Evolutionary conservation across 2,329 filamentous ascomycete species (phyloP), one percentile per base, ranked within the genome.

Genomic region (Botrytis tulipae): DNA sequence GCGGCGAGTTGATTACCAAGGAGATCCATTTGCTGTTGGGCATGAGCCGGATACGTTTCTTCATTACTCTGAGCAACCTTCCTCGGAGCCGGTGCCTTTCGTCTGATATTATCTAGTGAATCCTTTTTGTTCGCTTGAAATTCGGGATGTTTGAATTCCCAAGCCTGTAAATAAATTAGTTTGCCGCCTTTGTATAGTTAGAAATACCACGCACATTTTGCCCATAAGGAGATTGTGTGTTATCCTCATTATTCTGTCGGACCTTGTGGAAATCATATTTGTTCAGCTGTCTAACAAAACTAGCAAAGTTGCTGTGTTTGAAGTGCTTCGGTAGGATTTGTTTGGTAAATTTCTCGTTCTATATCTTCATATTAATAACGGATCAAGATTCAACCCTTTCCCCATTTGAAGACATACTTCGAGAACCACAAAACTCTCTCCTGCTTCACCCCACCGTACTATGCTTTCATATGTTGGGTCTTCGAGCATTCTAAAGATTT

Each of bases 211-310:
- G 80, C 84, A 96, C 93, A 83, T 92, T 92, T 75, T 91, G 86
- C 29, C 94, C 94, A 79, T 97, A 97, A 10, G 91, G 92, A 73
- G 93, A 94, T 78, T 93, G 89, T 40, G 92, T 92, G 79, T 89
- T 93, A 80, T 97, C 94, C 80, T 97, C 94, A 77, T 94, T 97
- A 79, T 95, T 93, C 80, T 92, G 93, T 77, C 96, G 90, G 76
- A 98, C 95, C 86, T 99, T 99, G 86, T 99, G 96, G 79, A 99
- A 99, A 81, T 97, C 95, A 83, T 97, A 98, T 82, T 98, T 98
- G 85, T 98, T 98, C 74, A 98, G 85, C 82, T 98, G 95, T 67
- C 95, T 92, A 74, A 98, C 95, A 81, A 98, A 98, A 83, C 94
- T 97, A 46, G 95, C 95, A 85, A 98, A 98, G 82, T 98, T 98